phyloP scores from a whole-genome alignment of 257 asterid species.

The Solanum virginianum region DNA sequence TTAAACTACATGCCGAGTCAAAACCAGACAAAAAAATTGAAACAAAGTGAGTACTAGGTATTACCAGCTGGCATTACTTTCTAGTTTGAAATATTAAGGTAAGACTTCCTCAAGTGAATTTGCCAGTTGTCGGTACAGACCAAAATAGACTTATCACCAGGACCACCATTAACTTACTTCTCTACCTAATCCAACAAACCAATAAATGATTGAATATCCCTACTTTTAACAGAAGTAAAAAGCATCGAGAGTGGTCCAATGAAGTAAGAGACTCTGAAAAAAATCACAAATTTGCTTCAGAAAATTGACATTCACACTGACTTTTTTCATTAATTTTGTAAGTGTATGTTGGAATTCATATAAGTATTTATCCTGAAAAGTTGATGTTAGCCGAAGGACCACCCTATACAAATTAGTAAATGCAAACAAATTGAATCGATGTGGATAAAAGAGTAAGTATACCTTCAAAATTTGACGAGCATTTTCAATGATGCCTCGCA shows the following conservation, averaged over 20 bases:
- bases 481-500: constrained; percentile 80
- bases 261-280: neutral
- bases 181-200: constrained; percentile 11
- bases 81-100: neutral
- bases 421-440: neutral
- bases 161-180: constrained; percentile 3
- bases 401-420: neutral
- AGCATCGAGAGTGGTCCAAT: neutral
- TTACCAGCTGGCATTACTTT: neutral
- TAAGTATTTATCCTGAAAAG: neutral
- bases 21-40: neutral
- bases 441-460: neutral
- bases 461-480: constrained; percentile 85
- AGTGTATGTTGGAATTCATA: neutral
- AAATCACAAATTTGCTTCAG: neutral
- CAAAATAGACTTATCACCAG: constrained; percentile 1
- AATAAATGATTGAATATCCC: neutral
- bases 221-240: neutral
- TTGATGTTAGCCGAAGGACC: neutral
- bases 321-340: neutral
- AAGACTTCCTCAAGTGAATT: neutral
- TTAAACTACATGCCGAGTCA: neutral
- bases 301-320: neutral
- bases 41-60: neutral
- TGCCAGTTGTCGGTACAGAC: neutral